Percentiles rank a stretch among this genome's conserved stretches.
These are phyloP conservation scores for Paramecium primaurelia DNA, from an alignment of 73 alveolate genomes.

Conservation along the genomic window DNA sequence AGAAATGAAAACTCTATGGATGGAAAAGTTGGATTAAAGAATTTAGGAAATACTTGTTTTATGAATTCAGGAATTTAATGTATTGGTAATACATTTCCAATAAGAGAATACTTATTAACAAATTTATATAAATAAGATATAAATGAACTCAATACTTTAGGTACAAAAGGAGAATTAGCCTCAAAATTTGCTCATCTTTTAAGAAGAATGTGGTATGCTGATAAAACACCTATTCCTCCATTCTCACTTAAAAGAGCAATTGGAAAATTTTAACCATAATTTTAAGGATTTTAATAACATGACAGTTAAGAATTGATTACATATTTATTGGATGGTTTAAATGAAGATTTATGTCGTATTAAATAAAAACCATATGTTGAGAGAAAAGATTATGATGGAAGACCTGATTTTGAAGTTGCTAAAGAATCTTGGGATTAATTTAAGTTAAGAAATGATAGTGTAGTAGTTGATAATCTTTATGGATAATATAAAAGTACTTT, in stretches of 20 bases:
- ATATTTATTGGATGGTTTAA: slow-evolving; percentile 94
- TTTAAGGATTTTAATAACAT: slow-evolving; percentile 85
- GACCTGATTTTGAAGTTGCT: slow-evolving; percentile 88
- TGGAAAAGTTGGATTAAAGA: slow-evolving; percentile 90
- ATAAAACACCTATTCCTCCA: slow-evolving; percentile 61
- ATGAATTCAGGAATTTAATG: slow-evolving; percentile 97
- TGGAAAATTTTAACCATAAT: slow-evolving; percentile 65
- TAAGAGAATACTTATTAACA: slow-evolving; percentile 78
- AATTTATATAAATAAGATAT: slow-evolving; percentile 71
- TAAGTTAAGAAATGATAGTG: slow-evolving; percentile 88
- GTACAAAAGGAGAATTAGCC: slow-evolving; percentile 84
- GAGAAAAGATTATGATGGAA: slow-evolving; percentile 64
- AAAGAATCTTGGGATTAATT: slow-evolving; percentile 85
- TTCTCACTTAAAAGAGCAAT: slow-evolving; percentile 66
- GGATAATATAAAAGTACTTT: slow-evolving; percentile 93
- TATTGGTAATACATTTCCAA: slow-evolving; percentile 82
- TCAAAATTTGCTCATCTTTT: slow-evolving; percentile 71
- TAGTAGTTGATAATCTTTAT: slow-evolving; percentile 87
- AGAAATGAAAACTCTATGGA: slow-evolving; percentile 54
- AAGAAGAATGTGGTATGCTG: slow-evolving; percentile 61
- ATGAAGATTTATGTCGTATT: slow-evolving; percentile 95
- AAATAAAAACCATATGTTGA: slow-evolving; percentile 86
- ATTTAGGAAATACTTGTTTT: slow-evolving; percentile 99
- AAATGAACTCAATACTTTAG: slow-evolving; percentile 85
- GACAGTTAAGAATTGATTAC: slow-evolving; percentile 93